Base-by-base conservation (phyloP, 208 protist genomes). In the Acanthamoeba culbertsoni region DNA sequence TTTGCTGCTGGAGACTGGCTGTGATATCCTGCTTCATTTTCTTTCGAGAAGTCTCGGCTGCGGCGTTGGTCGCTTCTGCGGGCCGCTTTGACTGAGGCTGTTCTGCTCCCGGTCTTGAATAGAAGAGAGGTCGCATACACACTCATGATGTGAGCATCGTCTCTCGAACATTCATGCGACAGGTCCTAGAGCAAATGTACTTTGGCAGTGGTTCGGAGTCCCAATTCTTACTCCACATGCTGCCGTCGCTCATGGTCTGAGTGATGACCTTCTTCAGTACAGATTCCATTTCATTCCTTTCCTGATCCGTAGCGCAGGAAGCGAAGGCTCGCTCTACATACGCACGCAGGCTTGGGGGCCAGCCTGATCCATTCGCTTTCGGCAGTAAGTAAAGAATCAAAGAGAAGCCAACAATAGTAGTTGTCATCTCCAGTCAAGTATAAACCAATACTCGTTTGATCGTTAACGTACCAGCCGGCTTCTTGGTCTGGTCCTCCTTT, bases 261-360 rank as follows among this genome's bases (percentile, higher is more conserved):
- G n/a, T 90, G 51, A 90, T 90, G 37, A 90, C 37, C 35, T 23
- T 90, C 82, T 90, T 90, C 35, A 90, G 53, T 16, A 59, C 37
- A 33, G 26, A n/a, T 33, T 90, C 82, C 82, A 90, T 90, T 26
- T 90, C 55, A 33, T 90, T 90, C 3, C 82, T 18, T 35, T 90
- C 53, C 51, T 68, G 31, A n/a, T 90, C 82, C 26, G 20, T 46
- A 12, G n/a, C 8, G 55, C 82, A 90, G 37, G 46, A 68, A 23
- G 82, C 82, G 31, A 90, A 90, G 16, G 82, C 26, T 4, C 82
- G 82, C 55, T 90, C 82, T 31, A 90, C 82, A 46, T 90, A 90
- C 28, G 46, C 55, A 1, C 82, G 82, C 37, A 90, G 82, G 55
- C 31, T 68, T 40, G 82, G 82, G 26, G 82, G 82, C 82, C 82